A percentile compares a stretch with the other conserved stretches of the same genome.
Conservation (phyloP, 2,329 filamentous ascomycete genomes). For the Sclerotinia subarctica region DNA sequence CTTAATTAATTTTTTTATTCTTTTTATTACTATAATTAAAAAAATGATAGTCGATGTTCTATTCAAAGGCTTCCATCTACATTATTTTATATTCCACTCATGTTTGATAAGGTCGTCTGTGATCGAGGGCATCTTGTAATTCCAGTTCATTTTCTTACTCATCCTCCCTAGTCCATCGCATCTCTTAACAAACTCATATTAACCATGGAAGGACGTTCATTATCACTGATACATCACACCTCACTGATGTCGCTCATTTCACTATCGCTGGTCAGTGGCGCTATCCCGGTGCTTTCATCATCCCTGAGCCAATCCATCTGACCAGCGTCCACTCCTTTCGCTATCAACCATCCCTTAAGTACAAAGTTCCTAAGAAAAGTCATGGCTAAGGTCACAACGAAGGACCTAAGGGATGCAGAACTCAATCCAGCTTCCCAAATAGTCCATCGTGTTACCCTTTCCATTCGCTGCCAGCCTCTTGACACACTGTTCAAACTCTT, state of each 20-base stretch:
- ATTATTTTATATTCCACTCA: background rate
- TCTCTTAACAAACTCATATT: too few relatives aligned
- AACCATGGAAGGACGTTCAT: too few relatives aligned
- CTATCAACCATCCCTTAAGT: background rate
- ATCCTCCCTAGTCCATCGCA: too few relatives aligned
- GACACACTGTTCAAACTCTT: conserved; percentile 77
- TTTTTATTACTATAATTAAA: background rate
- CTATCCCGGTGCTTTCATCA: background rate
- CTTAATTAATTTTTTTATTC: background rate
- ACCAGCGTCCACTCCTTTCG: background rate
- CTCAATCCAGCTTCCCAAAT: conserved; percentile 90
- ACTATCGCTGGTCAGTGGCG: background rate
- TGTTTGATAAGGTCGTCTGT: too few relatives aligned
- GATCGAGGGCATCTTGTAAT: too few relatives aligned
- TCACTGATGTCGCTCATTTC: too few relatives aligned
- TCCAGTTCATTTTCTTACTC: too few relatives aligned
- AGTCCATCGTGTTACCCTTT: conserved; percentile 64
- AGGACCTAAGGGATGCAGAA: conserved; percentile 56
- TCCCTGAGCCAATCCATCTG: background rate
- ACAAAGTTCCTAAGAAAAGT: background rate
- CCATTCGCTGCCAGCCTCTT: conserved; percentile 51
- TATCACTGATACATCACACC: too few relatives aligned
- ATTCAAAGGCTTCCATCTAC: background rate
- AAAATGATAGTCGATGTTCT: background rate
- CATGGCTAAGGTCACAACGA: background rate